phyloP scores from a whole-genome alignment of 257 asterid species.

The Forsythia viridissima region DNA sequence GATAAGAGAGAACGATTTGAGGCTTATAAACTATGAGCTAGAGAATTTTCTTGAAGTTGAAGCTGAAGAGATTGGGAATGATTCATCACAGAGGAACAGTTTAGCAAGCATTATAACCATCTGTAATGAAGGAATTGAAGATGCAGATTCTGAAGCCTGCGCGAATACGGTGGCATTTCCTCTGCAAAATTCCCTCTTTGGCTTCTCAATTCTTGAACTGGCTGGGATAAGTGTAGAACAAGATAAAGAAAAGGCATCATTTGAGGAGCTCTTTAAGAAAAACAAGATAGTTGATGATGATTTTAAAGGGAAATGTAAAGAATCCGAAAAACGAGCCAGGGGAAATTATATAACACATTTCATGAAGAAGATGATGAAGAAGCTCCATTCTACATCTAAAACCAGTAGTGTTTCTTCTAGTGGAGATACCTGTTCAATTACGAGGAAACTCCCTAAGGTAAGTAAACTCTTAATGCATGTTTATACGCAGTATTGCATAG shows the following conservation, averaged over 20 bases:
- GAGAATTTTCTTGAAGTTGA: constrained; percentile 71
- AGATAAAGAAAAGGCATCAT: constrained; percentile 54
- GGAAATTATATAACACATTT: constrained; percentile 35
- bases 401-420: constrained; percentile 39
- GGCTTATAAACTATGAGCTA: constrained; percentile 61
- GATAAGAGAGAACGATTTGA: constrained; percentile 57
- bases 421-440: constrained; percentile 45
- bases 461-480: constrained; percentile 24
- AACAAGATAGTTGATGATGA: constrained; percentile 28
- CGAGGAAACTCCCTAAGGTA: constrained; percentile 73
- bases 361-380: constrained; percentile 69
- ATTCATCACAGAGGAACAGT: constrained; percentile 59
- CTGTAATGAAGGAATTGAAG: constrained; percentile 44
- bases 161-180: constrained; percentile 46
- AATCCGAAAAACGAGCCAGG: constrained; percentile 35
- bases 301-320: constrained; percentile 30
- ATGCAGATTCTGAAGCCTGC: constrained; percentile 42
- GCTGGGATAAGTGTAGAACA: constrained; percentile 35
- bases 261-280: constrained; percentile 55
- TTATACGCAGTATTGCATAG: not conserved
- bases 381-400: constrained; percentile 41
- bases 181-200: constrained; percentile 70
- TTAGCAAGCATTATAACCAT: constrained; percentile 58
- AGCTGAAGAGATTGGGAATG: constrained; percentile 51
- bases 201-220: constrained; percentile 47